Percentiles rank a stretch among this genome's conserved stretches.
These are phyloP conservation scores for Cystobasidium slooffiae DNA, from an alignment of 1,284 basidiomycete species.

Conservation along the genomic window DNA sequence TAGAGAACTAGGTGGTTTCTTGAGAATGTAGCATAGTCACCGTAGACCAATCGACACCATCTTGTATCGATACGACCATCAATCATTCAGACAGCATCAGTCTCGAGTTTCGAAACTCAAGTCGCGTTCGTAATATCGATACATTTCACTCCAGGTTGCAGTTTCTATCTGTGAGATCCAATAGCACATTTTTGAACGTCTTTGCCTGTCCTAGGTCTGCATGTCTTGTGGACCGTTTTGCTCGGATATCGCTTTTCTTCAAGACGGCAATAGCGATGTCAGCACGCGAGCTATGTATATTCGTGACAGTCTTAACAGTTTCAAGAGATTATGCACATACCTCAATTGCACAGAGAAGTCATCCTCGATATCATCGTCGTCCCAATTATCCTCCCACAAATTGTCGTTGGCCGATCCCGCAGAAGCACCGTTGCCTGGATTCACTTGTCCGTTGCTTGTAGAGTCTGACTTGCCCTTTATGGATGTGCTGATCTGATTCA, in stretches of 20 bases:
- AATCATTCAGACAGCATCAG: neutral
- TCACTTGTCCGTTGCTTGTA: constrained; percentile 62
- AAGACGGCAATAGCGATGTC: neutral
- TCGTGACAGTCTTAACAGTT: neutral
- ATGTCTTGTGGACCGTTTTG: constrained; percentile 39
- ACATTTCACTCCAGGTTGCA: constrained; percentile 4
- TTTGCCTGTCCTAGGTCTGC: constrained; percentile 10
- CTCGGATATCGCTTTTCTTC: constrained; percentile 41
- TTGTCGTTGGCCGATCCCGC: constrained; percentile 5
- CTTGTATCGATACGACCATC: neutral
- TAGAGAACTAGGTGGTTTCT: constrained; percentile 24
- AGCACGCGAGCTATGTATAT: neutral
- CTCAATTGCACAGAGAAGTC: constrained; percentile 94
- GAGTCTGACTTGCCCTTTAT: constrained; percentile 42
- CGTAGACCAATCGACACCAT: neutral
- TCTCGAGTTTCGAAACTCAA: neutral
- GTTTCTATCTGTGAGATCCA: neutral
- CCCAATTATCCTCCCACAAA: constrained; percentile 99
- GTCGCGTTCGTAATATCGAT: constrained; percentile 11
- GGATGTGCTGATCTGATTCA: constrained; percentile 66
- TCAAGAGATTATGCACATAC: constrained; percentile 60
- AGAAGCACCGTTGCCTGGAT: constrained; percentile 17
- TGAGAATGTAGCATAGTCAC: constrained; percentile 29
- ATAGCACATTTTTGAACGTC: neutral
- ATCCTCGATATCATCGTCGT: constrained; percentile 97